These are phyloP conservation scores for Prunus campanulata DNA, from an alignment of 306 rosid species.

Conservation along the genomic window DNA sequence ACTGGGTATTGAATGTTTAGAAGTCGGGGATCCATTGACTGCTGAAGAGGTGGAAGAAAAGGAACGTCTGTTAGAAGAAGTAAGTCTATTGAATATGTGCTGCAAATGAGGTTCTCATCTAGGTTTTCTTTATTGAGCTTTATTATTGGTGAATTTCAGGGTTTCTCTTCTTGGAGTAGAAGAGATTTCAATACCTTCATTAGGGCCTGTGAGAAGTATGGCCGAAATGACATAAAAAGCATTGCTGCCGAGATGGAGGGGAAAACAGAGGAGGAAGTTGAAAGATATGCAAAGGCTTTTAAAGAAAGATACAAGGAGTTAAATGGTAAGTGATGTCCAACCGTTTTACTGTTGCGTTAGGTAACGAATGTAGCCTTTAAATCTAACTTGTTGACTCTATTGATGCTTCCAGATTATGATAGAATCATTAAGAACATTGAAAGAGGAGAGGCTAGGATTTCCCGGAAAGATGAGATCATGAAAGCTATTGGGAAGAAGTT, in stretches of 20 bases:
- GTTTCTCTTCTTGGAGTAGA: constrained; percentile 96
- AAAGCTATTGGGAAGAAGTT: constrained; percentile 97
- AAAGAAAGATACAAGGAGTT: constrained; percentile 92
- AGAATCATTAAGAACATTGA: constrained; percentile 94
- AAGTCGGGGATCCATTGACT: constrained; percentile 91
- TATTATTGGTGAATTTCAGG: constrained; percentile 49
- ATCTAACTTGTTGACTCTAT: constrained; percentile 8
- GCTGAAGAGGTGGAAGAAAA: constrained; percentile 95
- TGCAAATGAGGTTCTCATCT: constrained; percentile 12
- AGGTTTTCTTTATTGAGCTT: constrained; percentile 23
- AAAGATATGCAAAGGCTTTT: constrained; percentile 84
- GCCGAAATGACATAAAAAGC: constrained; percentile 76
- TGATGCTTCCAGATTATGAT: constrained; percentile 67
- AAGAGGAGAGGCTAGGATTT: constrained; percentile 97
- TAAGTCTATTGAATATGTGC: constrained; percentile 24
- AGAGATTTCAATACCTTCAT: constrained; percentile 93
- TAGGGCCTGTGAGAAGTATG: constrained; percentile 99
- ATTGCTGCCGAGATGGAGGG: constrained; percentile 97
- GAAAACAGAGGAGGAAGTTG: constrained; percentile 92
- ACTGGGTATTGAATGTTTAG: constrained; percentile 39
- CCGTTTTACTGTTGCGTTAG: background rate
- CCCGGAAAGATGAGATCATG: constrained; percentile 97
- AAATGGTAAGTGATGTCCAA: constrained; percentile 56
- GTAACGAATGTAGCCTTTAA: background rate
- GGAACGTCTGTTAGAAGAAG: constrained; percentile 83